These are phyloP conservation scores for Penicillium turbatum DNA, from an alignment of 495 filamentous ascomycete species.

Conservation along the genomic window DNA sequence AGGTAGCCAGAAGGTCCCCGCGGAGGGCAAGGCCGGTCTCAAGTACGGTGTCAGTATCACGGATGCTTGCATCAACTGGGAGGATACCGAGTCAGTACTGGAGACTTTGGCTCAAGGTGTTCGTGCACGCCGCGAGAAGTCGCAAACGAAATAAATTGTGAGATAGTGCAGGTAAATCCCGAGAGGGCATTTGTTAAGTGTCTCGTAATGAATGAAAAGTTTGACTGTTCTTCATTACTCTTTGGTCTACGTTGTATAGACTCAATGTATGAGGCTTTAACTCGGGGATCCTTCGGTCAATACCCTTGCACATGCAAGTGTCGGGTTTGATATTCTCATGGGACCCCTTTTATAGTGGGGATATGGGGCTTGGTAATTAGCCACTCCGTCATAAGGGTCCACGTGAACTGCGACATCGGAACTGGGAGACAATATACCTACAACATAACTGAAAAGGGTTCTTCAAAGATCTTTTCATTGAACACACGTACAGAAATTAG, in stretches of 20 bases:
- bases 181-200: constrained; percentile 16
- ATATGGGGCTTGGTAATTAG: not conserved
- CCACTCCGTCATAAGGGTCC: not conserved
- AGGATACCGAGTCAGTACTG: constrained; percentile 81
- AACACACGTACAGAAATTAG: no score
- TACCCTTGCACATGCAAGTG: no score
- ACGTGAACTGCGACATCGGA: not conserved
- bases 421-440: no score
- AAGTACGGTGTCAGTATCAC: constrained; percentile 97
- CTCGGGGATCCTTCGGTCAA: not conserved
- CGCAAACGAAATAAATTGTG: constrained; percentile 23
- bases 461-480: no score
- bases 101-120: constrained; percentile 77
- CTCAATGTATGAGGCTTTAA: not conserved
- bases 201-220: constrained; percentile 16
- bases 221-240: constrained; percentile 2
- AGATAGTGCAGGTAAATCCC: constrained; percentile 1
- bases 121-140: constrained; percentile 43
- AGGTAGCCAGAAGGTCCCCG: constrained; percentile 89
- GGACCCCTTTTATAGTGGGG: not conserved
- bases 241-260: not conserved
- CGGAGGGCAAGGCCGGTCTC: constrained; percentile 81
- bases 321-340: not conserved
- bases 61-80: constrained; percentile 94
- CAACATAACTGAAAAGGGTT: no score